These are phyloP conservation scores for Claviceps digitariae DNA, from an alignment of 2,329 filamentous ascomycete genomes.

Conservation along the genomic window DNA sequence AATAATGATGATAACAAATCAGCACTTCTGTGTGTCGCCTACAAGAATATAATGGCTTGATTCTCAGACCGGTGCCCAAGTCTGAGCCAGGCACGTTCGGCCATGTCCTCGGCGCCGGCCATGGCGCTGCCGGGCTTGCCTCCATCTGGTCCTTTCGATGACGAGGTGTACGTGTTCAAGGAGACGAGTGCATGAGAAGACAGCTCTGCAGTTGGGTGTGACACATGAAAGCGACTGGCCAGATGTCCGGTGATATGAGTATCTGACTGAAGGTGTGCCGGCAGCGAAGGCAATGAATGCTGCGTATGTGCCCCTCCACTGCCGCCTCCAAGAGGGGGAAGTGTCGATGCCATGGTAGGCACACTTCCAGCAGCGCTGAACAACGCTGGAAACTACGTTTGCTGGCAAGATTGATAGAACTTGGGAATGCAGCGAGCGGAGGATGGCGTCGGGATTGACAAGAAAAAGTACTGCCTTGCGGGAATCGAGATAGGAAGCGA, in stretches of 20 bases:
- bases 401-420: neutral
- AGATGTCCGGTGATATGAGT: slow-evolving; percentile 71
- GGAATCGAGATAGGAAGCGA: neutral
- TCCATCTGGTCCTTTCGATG: slow-evolving; percentile 78
- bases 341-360: slow-evolving; percentile 46
- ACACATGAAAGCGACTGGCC: slow-evolving; percentile 82
- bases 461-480: neutral
- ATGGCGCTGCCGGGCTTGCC: slow-evolving; percentile 83
- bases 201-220: slow-evolving; percentile 72
- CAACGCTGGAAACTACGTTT: neutral
- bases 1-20: too few relatives aligned
- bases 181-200: slow-evolving; percentile 87
- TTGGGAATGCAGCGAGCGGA: neutral
- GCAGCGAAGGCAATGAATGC: slow-evolving; percentile 76
- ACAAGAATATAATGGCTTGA: slow-evolving; percentile 88
- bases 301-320: slow-evolving; percentile 58
- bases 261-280: slow-evolving; percentile 67
- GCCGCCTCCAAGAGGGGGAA: slow-evolving; percentile 34
- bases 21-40: slow-evolving; percentile 27
- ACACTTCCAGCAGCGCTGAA: slow-evolving; percentile 10
- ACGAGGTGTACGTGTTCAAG: slow-evolving; percentile 88
- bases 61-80: slow-evolving; percentile 84
- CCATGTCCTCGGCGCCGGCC: slow-evolving; percentile 85
- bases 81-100: slow-evolving; percentile 70
- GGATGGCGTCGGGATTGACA: neutral